Evolutionary conservation across 257 asterid species (phyloP).

Genomic region (Scutellaria barbata): DNA sequence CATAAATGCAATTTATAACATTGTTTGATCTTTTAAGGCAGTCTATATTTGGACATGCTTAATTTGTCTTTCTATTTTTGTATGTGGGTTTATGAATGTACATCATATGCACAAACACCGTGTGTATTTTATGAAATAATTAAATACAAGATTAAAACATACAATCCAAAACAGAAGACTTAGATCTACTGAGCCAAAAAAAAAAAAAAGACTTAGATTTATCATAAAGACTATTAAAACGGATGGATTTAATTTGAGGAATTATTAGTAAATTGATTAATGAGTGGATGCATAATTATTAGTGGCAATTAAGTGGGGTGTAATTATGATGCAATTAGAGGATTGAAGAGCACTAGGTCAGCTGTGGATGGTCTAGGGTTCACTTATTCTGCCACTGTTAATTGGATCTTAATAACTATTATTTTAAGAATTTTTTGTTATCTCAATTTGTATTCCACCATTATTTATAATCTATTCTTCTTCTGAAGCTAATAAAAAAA

Average conservation of each 20-base stretch:
- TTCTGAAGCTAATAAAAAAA: too few species aligned
- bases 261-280: neutral
- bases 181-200: too few species aligned
- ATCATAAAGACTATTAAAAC: too few species aligned
- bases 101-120: neutral
- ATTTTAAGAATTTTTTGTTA: neutral
- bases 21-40: conserved; percentile 3
- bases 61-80: neutral
- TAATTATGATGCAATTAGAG: conserved; percentile 8
- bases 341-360: conserved; percentile 21
- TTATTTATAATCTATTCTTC: too few species aligned
- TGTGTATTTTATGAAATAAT: too few species aligned
- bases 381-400: conserved; percentile 13
- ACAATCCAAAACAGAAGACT: too few species aligned
- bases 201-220: too few species aligned
- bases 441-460: too few species aligned
- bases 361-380: conserved; percentile 20
- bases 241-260: too few species aligned
- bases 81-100: neutral
- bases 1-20: neutral
- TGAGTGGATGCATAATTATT: conserved; percentile 9
- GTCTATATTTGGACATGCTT: conserved; percentile 12
- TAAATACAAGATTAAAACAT: too few species aligned
- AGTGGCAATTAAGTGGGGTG: conserved; percentile 13
- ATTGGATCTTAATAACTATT: conserved; percentile 13